Base-by-base conservation (phyloP, 2,329 filamentous ascomycete species). In the Phyllosticta citribraziliensis region DNA sequence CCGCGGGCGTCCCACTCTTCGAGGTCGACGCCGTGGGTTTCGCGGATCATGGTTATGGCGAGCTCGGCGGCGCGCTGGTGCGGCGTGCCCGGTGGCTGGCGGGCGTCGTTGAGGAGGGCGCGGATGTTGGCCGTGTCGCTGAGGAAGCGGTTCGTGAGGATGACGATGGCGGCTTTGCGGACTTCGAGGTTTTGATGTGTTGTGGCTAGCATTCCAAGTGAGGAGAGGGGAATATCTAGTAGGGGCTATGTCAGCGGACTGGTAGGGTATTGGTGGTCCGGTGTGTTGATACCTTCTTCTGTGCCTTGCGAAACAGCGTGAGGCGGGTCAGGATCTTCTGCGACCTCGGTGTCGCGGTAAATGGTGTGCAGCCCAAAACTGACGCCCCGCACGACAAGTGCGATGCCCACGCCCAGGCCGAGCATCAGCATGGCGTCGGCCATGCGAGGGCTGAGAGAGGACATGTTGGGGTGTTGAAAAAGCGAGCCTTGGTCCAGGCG, bases 321-420 rank as follows among this genome's bases (percentile, higher is more conserved):
- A 61, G 60, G 83, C 57, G 87, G 83, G 70, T 87, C 86, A 40
- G 84, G 84, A 63, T 85, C 82, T 40, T 84, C 81, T 63, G 84
- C 84, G 68, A 94, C 83, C 72, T 86, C 81, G 65, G 87, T 87
- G 58, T 86, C 79, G 66, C 84, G 79, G 65, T 85, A 81, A 66
- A 87, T 83, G 60, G 81, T 75, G 62, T 77, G 76, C 53, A 92
- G 82, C 60, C 83, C 78, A 47, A 79, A 72, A 64, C 80, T 79
- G 72, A 89, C 83, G 58, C 79, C 77, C 63, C 79, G 76, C 61
- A 86, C 71, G 63, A 87, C 76, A 66, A 81, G 73, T 67, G 85
- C 82, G 51, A 85, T 80, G 64, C 85, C 81, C 58, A 88, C 65
- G 62, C 76, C 75, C 62, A 79, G 67, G 56, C 75, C 73, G 51